Conservation (phyloP, 441 rosid genomes). For the Pelargonium cotyledonis region DNA sequence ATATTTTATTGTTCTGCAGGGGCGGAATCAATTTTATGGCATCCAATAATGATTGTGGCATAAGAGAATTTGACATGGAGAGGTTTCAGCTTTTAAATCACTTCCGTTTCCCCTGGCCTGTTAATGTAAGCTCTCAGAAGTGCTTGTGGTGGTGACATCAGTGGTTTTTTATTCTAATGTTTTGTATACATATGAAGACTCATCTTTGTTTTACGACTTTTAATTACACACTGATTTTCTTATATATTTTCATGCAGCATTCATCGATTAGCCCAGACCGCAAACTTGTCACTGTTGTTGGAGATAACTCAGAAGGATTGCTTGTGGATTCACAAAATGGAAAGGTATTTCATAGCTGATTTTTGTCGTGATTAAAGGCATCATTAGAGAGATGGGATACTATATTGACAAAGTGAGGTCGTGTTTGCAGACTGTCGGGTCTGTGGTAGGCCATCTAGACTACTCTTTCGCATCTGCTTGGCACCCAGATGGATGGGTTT, state of each 20-base stretch:
- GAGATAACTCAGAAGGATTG: constrained; percentile 33
- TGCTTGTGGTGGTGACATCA: neutral
- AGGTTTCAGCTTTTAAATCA: constrained; percentile 27
- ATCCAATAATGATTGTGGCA: constrained; percentile 29
- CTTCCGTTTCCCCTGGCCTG: constrained; percentile 31
- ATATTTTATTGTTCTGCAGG: constrained; percentile 13
- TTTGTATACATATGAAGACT: neutral
- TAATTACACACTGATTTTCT: neutral
- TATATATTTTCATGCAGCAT: constrained; percentile 28
- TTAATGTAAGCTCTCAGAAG: constrained; percentile 24
- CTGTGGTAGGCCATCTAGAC: constrained; percentile 29
- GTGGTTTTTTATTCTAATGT: neutral
- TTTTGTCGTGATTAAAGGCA: neutral
- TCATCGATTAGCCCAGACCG: constrained; percentile 37
- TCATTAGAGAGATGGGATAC: neutral
- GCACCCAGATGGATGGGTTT: constrained; percentile 30
- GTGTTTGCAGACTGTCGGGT: constrained; percentile 20
- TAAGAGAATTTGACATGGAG: constrained; percentile 29
- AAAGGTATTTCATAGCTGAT: constrained; percentile 21
- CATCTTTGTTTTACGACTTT: neutral
- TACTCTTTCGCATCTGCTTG: constrained; percentile 36
- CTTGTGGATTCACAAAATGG: constrained; percentile 36
- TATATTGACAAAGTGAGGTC: neutral
- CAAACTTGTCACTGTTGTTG: constrained; percentile 28
- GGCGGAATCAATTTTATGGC: constrained; percentile 33